Percentiles rank a stretch among this genome's conserved stretches.
Evolutionary conservation across 2,329 filamentous ascomycete species (phyloP).

Genomic region (Fusarium duplospermum): DNA sequence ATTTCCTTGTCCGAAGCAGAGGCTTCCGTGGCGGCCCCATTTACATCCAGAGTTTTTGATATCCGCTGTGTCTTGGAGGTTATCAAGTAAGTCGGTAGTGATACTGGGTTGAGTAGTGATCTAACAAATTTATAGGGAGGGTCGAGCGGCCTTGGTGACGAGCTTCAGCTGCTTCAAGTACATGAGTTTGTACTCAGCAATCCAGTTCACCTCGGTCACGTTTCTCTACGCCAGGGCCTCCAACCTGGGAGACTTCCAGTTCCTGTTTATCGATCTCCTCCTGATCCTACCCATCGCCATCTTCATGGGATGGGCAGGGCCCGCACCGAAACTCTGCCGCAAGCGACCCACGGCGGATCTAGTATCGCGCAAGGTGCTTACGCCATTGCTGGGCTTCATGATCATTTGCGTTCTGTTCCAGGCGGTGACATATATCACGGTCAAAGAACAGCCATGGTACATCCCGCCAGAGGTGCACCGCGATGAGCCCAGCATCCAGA

Average conservation of each 20-base stretch:
- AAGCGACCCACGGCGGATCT: slow-evolving; percentile 94
- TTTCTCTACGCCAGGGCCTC: slow-evolving; percentile 95
- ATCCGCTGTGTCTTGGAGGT: slow-evolving; percentile 95
- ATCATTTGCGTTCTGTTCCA: slow-evolving; percentile 82
- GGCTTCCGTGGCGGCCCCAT: slow-evolving; percentile 97
- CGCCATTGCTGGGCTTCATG: slow-evolving; percentile 90
- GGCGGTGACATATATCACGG: slow-evolving; percentile 76
- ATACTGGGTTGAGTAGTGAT: background rate
- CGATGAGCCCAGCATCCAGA: slow-evolving; percentile 85
- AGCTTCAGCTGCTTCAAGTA: slow-evolving; percentile 99
- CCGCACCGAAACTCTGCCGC: slow-evolving; percentile 78
- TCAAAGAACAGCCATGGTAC: slow-evolving; percentile 87
- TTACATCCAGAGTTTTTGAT: slow-evolving; percentile 94
- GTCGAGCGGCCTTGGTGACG: slow-evolving; percentile 93
- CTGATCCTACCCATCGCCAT: slow-evolving; percentile 96
- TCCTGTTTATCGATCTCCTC: slow-evolving; percentile 92
- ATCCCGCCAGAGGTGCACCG: slow-evolving; percentile 81
- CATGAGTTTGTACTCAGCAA: slow-evolving; percentile 99
- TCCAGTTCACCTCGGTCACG: slow-evolving; percentile 97
- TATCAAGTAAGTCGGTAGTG: slow-evolving; percentile 70
- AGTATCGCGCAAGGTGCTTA: slow-evolving; percentile 91
- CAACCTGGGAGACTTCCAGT: slow-evolving; percentile 97
- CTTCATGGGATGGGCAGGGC: slow-evolving; percentile 98
- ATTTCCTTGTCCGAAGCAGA: slow-evolving; percentile 98
- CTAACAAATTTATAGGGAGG: slow-evolving; percentile 71